These are phyloP conservation scores for Striga hermonthica DNA, from an alignment of 305 asterid genomes.

Conservation along the genomic window DNA sequence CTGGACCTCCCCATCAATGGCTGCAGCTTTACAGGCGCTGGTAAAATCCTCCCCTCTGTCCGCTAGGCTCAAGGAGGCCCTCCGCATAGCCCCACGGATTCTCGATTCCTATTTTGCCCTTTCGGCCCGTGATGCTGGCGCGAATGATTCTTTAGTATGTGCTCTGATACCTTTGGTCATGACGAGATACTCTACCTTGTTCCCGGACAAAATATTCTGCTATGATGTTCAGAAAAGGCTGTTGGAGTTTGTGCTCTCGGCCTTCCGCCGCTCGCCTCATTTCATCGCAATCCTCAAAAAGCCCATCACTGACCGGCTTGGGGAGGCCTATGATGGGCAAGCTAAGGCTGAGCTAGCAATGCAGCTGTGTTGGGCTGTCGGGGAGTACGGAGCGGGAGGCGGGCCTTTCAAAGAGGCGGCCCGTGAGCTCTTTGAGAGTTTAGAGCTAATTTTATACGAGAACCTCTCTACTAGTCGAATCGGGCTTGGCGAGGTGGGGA, in stretches of 20 bases:
- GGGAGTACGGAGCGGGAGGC: constrained; percentile 97
- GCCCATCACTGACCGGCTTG: constrained; percentile 82
- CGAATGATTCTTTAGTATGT: constrained; percentile 56
- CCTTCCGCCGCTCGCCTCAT: constrained; percentile 75
- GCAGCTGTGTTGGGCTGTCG: constrained; percentile 96
- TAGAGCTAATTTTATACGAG: constrained; percentile 83
- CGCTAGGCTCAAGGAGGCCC: constrained; percentile 73
- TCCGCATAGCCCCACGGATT: constrained; percentile 70
- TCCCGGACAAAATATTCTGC: constrained; percentile 71
- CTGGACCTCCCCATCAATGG: constrained; percentile 94
- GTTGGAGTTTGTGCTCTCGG: constrained; percentile 80
- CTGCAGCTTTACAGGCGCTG: constrained; percentile 70
- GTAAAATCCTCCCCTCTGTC: constrained; percentile 55
- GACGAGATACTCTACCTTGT: constrained; percentile 77
- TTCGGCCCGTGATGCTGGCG: constrained; percentile 63
- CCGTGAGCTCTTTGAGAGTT: constrained; percentile 90
- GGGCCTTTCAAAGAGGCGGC: constrained; percentile 81
- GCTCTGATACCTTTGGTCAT: constrained; percentile 79
- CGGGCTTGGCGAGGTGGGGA: constrained; percentile 65
- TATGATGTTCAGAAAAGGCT: constrained; percentile 84
- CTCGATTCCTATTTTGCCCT: constrained; percentile 65
- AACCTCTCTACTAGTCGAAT: constrained; percentile 89
- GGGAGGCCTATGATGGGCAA: constrained; percentile 81
- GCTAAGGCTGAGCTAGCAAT: constrained; percentile 83
- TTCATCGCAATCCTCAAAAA: constrained; percentile 87